Conservation (phyloP, 163 green algal genomes). For the Scenedesmus sp. region DNA sequence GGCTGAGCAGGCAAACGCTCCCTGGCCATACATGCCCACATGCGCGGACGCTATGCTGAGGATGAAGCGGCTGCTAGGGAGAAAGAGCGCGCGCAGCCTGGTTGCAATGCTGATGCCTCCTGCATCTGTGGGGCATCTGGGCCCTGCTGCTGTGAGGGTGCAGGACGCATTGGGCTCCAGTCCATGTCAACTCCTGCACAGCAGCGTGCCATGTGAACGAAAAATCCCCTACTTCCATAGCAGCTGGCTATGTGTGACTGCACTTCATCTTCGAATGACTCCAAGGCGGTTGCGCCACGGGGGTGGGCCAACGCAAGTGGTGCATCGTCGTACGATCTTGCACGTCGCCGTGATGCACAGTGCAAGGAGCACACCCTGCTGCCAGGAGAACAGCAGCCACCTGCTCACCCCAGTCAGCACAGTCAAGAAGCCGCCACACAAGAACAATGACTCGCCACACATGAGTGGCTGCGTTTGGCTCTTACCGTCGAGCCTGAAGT, state of each 20-base stretch:
- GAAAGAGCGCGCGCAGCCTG: conserved; percentile 14
- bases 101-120: not conserved
- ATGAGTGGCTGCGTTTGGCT: too few species aligned
- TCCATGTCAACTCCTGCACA: conserved; percentile 32
- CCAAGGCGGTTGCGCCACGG: too few species aligned
- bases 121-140: conserved; percentile 42
- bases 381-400: not conserved
- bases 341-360: not conserved
- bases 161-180: not conserved
- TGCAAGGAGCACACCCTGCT: not conserved
- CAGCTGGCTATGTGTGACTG: not conserved
- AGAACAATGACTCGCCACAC: not conserved
- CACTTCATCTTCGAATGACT: too few species aligned
- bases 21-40: conserved; percentile 49
- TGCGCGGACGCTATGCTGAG: conserved; percentile 29
- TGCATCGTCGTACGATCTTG: too few species aligned
- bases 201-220: not conserved
- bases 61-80: conserved; percentile 34
- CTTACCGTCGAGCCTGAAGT: conserved; percentile 46
- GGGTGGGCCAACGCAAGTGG: too few species aligned
- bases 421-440: not conserved
- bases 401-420: not conserved
- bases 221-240: not conserved
- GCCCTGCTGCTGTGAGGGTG: not conserved
- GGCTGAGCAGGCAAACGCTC: conserved; percentile 13